Conservation (phyloP, 169 alveolate species). For the Plasmodium knowlesi region DNA sequence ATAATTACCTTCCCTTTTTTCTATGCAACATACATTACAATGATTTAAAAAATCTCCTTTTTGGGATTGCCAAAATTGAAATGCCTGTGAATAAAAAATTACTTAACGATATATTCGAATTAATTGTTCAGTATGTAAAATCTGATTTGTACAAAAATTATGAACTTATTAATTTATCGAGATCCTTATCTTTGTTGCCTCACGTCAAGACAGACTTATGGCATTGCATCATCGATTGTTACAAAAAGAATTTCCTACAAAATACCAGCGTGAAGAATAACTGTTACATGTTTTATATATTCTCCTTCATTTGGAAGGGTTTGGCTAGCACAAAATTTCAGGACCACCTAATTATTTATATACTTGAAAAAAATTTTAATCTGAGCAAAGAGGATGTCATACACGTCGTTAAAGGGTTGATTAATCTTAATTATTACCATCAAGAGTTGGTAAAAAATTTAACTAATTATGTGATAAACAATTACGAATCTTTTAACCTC, state of each 20-base stretch:
- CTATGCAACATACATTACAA: slow-evolving; percentile 46
- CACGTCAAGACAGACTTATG: slow-evolving; percentile 35
- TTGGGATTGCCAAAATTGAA: slow-evolving; percentile 72
- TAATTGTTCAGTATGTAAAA: slow-evolving; percentile 18
- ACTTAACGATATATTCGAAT: slow-evolving; percentile 32
- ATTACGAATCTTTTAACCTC: slow-evolving; percentile 29
- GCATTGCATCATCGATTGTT: slow-evolving; percentile 19
- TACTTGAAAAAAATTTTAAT: slow-evolving; percentile 19
- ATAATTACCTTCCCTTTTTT: slow-evolving; percentile 39
- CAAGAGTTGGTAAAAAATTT: slow-evolving; percentile 50
- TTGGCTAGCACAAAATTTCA: slow-evolving; percentile 14
- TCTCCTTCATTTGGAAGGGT: slow-evolving; percentile 35
- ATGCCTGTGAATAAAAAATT: slow-evolving; percentile 52
- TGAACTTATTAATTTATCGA: slow-evolving; percentile 61
- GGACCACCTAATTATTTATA: slow-evolving; percentile 18
- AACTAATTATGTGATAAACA: slow-evolving; percentile 34
- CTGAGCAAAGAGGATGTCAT: slow-evolving; percentile 40
- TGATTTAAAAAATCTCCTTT: slow-evolving; percentile 69
- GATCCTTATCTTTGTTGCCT: slow-evolving; percentile 62
- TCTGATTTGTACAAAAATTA: slow-evolving; percentile 37
- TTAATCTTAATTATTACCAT: slow-evolving; percentile 51
- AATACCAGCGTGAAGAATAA: slow-evolving; percentile 53
- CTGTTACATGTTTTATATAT: slow-evolving; percentile 53
- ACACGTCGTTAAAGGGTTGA: slow-evolving; percentile 36
- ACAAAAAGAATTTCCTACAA: slow-evolving; percentile 32